Percentiles rank a stretch among this genome's conserved stretches.
These are phyloP conservation scores for Diplogelasinospora grovesii DNA, from an alignment of 495 filamentous ascomycete species.

Conservation along the genomic window DNA sequence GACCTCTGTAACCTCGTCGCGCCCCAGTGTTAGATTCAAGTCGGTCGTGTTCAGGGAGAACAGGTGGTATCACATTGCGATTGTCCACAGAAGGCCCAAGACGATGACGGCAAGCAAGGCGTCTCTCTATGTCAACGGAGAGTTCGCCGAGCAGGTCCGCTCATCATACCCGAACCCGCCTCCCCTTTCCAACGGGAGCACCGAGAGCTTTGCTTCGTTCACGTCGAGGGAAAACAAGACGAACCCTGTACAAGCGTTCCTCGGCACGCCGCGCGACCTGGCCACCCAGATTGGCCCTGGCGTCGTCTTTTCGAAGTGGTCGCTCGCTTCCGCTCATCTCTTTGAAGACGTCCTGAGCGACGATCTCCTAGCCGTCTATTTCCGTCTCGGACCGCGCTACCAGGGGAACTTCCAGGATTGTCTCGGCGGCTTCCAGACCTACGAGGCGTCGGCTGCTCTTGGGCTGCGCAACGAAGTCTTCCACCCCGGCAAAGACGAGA, in stretches of 20 bases:
- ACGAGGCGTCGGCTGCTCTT: slow-evolving; percentile 85
- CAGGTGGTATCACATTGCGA: slow-evolving; percentile 85
- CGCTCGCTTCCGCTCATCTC: slow-evolving; percentile 78
- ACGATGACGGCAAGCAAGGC: slow-evolving; percentile 75
- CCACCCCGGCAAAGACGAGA: slow-evolving; percentile 85
- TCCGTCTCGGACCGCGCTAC: slow-evolving; percentile 82
- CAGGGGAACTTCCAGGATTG: slow-evolving; percentile 95
- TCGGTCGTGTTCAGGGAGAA: slow-evolving; percentile 64
- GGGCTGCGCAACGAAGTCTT: slow-evolving; percentile 88
- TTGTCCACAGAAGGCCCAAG: slow-evolving; percentile 73
- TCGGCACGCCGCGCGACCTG: slow-evolving; percentile 88
- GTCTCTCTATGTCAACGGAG: slow-evolving; percentile 83
- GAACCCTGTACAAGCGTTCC: slow-evolving; percentile 78
- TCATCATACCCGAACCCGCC: slow-evolving; percentile 76
- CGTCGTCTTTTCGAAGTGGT: slow-evolving; percentile 74
- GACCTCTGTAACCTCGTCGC: slow-evolving; percentile 79
- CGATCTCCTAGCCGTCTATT: slow-evolving; percentile 85
- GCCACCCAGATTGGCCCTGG: slow-evolving; percentile 73
- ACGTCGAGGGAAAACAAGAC: slow-evolving; percentile 47
- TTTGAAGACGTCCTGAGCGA: slow-evolving; percentile 85
- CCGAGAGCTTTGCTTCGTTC: slow-evolving; percentile 55
- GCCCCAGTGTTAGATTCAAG: slow-evolving; percentile 91
- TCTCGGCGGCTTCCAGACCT: slow-evolving; percentile 93
- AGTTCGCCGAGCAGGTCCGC: slow-evolving; percentile 87
- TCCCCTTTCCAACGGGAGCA: slow-evolving; percentile 49